Evolutionary conservation across 139 green algal genomes (phyloP), one percentile per base, ranked within the genome.

Genomic region (Yamagishiella unicocca): DNA sequence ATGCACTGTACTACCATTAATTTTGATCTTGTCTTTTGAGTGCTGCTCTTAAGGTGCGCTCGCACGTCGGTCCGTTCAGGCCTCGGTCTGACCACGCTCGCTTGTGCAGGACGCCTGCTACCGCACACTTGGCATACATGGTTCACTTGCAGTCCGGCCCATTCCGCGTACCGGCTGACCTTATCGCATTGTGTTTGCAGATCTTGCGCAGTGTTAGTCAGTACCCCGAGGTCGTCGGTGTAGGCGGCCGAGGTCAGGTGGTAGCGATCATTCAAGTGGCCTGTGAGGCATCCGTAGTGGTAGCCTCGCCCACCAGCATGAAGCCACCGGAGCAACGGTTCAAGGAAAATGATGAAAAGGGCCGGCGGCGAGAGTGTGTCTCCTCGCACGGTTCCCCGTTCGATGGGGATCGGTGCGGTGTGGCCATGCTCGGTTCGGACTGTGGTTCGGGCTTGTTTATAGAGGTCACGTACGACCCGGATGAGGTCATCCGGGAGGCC

Each of bases 351-450:
- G 27, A 73, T 84, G 38, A 84, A 94, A 90, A 31, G 91, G 55
- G 45, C 88, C 82, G 88, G 86, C n/a, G n/a, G n/a, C 1, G 83
- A 91, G 2, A 94, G 86, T n/a, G 78, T 90, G 80, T 94, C 91
- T 0, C 91, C 91, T 33, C 92, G 91, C 2, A 94, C 83, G 0
- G 85, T 92, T 14, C 91, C 91, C 31, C 91, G 83, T 1, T 91
- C 46, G 8, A 94, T 82, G 6, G 33, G 38, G 6, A 94, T 90
- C 12, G 54, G 19, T 0, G 42, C n/a, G 9, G 87, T 90, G 9
- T 46, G 25, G 0, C 78, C 82, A 31, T 81, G 66, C 27, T 75
- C 68, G 0, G 83, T 87, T 1, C 67, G 58, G 0, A 92, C 61
- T 4, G 0, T 42, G 0, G 89, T 94, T 24, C 29, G 83, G 3